A percentile compares a stretch with the other conserved stretches of the same genome.
Conservation (phyloP, 1,284 basidiomycete species). For the Austropuccinia psidii region DNA sequence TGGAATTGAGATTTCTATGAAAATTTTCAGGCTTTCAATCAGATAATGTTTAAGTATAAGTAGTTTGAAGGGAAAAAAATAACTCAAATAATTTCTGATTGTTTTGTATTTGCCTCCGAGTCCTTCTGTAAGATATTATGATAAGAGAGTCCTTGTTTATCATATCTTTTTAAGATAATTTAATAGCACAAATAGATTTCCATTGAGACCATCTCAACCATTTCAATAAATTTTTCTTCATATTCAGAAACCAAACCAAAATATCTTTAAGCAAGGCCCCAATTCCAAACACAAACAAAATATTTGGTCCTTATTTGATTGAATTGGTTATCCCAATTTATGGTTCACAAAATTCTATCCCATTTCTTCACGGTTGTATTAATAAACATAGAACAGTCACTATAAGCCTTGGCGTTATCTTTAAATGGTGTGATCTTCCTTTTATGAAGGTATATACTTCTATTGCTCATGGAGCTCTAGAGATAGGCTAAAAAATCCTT, state of each 20-base stretch:
- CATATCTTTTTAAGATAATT: neutral
- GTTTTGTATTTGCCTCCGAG: conserved; percentile 13
- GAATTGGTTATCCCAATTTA: conserved; percentile 27
- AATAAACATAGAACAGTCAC: conserved; percentile 5
- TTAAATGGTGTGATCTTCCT: neutral
- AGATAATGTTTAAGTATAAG: neutral
- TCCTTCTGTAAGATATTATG: neutral
- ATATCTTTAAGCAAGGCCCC: neutral
- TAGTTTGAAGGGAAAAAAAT: neutral
- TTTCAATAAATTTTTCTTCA: neutral
- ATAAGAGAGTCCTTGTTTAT: neutral
- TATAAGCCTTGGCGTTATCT: conserved; percentile 8
- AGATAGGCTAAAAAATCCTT: neutral
- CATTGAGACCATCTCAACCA: conserved; percentile 7
- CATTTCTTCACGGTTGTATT: conserved; percentile 28
- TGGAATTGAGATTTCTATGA: conserved; percentile 17
- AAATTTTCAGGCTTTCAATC: neutral
- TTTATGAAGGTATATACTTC: neutral
- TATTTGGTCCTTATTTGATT: conserved; percentile 28
- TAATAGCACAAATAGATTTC: conserved; percentile 14
- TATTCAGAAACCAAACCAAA: conserved; percentile 6
- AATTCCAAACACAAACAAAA: conserved; percentile 29
- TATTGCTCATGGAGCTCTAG: neutral
- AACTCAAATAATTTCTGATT: neutral
- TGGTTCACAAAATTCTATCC: conserved; percentile 6